Evolutionary conservation across 75 land plant genomes (phyloP).

Genomic region (Adiantum capillusveneris): DNA sequence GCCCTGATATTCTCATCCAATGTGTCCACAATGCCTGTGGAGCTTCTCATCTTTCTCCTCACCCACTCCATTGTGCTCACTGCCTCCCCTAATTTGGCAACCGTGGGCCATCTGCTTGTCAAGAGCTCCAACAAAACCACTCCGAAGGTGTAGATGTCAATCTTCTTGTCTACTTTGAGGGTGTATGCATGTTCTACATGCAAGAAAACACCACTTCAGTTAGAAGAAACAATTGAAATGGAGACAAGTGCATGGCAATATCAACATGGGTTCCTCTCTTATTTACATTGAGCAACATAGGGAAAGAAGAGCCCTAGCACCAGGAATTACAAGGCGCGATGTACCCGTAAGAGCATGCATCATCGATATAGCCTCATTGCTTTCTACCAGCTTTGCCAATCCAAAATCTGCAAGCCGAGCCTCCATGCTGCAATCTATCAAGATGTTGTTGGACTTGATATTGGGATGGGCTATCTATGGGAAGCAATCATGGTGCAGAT

Average conservation of each 20-base stretch:
- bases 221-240: too few relatives aligned
- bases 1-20: constrained; percentile 43
- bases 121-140: constrained; percentile 65
- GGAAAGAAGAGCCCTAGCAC: too few relatives aligned
- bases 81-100: constrained; percentile 52
- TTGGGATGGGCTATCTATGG: constrained; percentile 82
- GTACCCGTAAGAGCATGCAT: constrained; percentile 84
- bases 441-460: constrained; percentile 72
- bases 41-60: constrained; percentile 23
- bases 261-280: too few relatives aligned
- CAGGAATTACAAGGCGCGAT: too few relatives aligned
- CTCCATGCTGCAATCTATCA: constrained; percentile 76
- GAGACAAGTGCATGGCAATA: too few relatives aligned
- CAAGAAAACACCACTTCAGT: too few relatives aligned
- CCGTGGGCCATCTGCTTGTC: constrained; percentile 48
- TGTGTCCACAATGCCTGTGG: constrained; percentile 25
- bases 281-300: too few relatives aligned
- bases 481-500: constrained; percentile 80
- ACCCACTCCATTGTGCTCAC: constrained; percentile 60
- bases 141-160: constrained; percentile 75
- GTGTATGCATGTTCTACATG: constrained; percentile 72
- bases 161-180: constrained; percentile 62
- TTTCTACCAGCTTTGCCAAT: constrained; percentile 79
- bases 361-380: too few relatives aligned
- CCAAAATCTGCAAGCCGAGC: constrained; percentile 93